These are phyloP conservation scores for Exophiala dermatitidis DNA, from an alignment of 2,329 filamentous ascomycete species.

Conservation along the genomic window DNA sequence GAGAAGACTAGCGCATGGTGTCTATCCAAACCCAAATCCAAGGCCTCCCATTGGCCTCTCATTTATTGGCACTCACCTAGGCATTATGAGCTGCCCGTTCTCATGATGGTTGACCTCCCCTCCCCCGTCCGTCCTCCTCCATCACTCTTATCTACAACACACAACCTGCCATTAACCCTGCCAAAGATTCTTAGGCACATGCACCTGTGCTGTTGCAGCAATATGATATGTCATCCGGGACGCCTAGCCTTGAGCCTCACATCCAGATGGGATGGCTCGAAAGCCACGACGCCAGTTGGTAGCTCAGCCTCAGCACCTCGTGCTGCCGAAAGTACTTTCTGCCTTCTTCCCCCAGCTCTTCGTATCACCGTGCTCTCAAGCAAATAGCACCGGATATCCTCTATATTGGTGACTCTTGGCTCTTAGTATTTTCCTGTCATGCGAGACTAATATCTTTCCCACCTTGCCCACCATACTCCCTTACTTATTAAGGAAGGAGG, in stretches of 20 bases:
- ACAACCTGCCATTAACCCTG: not conserved
- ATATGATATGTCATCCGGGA: not conserved
- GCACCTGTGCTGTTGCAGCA: not conserved
- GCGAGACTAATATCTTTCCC: conserved; percentile 29
- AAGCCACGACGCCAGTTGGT: not conserved
- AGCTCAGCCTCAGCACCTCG: not conserved
- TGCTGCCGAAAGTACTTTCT: not conserved
- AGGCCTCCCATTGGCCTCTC: not conserved
- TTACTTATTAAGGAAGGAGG: not conserved
- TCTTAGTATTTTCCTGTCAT: not conserved
- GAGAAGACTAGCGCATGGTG: not conserved
- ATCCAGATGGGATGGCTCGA: not conserved
- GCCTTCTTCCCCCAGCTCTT: not conserved
- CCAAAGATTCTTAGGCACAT: not conserved
- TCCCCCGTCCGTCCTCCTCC: not conserved
- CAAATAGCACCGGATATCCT: not conserved
- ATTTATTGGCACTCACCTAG: not conserved
- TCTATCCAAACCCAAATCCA: not conserved
- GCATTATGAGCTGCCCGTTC: not conserved
- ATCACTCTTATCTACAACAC: not conserved
- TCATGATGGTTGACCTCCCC: not conserved
- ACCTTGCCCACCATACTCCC: not conserved
- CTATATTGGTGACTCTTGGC: not conserved
- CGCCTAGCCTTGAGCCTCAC: not conserved
- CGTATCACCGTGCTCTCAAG: not conserved